A percentile compares a stretch with the other conserved stretches of the same genome.
These are phyloP conservation scores for Phytophthora nicotianae DNA, from an alignment of 352 stramenopile species.

Conservation along the genomic window DNA sequence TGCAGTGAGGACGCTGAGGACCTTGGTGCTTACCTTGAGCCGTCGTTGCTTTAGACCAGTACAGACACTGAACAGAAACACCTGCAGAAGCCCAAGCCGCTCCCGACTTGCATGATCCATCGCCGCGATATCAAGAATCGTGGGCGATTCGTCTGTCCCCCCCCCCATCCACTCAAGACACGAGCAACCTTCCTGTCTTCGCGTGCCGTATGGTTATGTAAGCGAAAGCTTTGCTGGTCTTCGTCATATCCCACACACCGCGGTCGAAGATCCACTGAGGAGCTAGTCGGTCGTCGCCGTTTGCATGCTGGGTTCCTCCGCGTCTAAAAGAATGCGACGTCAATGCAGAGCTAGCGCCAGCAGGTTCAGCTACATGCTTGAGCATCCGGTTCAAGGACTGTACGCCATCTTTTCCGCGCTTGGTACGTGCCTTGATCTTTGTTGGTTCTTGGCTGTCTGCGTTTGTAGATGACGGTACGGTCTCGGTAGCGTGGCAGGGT, in stretches of 20 bases:
- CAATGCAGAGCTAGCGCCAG: slow-evolving; percentile 17
- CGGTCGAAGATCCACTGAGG: slow-evolving; percentile 42
- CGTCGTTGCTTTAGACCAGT: slow-evolving; percentile 1
- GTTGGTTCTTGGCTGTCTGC: not conserved
- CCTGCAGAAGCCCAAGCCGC: not conserved
- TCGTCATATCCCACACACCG: slow-evolving; percentile 34
- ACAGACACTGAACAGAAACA: slow-evolving; percentile 2
- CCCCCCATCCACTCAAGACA: slow-evolving; percentile 16
- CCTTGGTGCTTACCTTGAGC: not conserved
- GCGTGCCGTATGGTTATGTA: slow-evolving; percentile 17
- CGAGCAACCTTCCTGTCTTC: slow-evolving; percentile 11
- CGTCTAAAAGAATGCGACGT: slow-evolving; percentile 25
- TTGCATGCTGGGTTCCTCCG: slow-evolving; percentile 29
- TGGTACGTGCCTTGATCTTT: not conserved
- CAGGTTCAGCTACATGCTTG: not conserved
- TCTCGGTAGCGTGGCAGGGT: not conserved
- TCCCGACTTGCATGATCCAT: slow-evolving; percentile 7
- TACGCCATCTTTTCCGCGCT: not conserved
- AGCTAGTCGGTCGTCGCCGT: slow-evolving; percentile 16
- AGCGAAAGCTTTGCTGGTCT: slow-evolving; percentile 32
- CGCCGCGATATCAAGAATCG: not conserved
- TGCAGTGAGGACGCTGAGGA: slow-evolving; percentile 2
- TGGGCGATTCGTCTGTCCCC: not conserved
- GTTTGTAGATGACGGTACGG: not conserved
- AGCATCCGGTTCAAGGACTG: slow-evolving; percentile 24